Conservation (phyloP, 2,329 filamentous ascomycete genomes). For the Hypoxylon sp. region DNA sequence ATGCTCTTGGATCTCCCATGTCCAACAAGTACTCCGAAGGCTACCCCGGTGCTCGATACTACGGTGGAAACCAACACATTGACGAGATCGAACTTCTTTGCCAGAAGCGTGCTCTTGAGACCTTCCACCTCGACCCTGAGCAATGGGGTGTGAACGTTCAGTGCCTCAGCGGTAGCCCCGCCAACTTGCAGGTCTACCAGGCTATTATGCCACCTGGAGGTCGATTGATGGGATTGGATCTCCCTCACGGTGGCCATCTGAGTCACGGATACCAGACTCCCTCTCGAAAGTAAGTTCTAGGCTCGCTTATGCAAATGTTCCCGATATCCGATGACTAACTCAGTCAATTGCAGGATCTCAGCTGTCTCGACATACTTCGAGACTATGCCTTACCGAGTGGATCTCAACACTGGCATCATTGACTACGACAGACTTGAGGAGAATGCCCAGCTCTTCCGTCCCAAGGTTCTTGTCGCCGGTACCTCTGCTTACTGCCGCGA, state of each 20-base stretch:
- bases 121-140: slow-evolving; percentile 85
- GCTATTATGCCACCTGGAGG: slow-evolving; percentile 96
- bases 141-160: slow-evolving; percentile 99
- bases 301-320: slow-evolving; percentile 59
- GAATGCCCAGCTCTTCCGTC: slow-evolving; percentile 90
- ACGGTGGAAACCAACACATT: slow-evolving; percentile 99
- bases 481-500: slow-evolving; percentile 98
- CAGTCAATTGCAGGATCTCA: slow-evolving; percentile 75
- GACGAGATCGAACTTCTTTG: slow-evolving; percentile 95
- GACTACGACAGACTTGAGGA: slow-evolving; percentile 95
- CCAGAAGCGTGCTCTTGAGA: slow-evolving; percentile 91
- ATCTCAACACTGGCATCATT: slow-evolving; percentile 92
- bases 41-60: slow-evolving; percentile 97
- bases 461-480: slow-evolving; percentile 95
- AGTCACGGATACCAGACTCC: slow-evolving; percentile 98
- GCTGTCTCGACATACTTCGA: slow-evolving; percentile 99
- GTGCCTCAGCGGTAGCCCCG: slow-evolving; percentile 90
- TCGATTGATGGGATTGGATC: slow-evolving; percentile 94
- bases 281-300: slow-evolving; percentile 74
- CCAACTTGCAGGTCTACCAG: slow-evolving; percentile 98
- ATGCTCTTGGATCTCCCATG: slow-evolving; percentile 94
- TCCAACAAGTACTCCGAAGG: slow-evolving; percentile 99
- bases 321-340: slow-evolving; percentile 34
- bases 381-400: slow-evolving; percentile 95
- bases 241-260: slow-evolving; percentile 94